Conservation (phyloP, 2,329 filamentous ascomycete species). For the Penicillium sp. region DNA sequence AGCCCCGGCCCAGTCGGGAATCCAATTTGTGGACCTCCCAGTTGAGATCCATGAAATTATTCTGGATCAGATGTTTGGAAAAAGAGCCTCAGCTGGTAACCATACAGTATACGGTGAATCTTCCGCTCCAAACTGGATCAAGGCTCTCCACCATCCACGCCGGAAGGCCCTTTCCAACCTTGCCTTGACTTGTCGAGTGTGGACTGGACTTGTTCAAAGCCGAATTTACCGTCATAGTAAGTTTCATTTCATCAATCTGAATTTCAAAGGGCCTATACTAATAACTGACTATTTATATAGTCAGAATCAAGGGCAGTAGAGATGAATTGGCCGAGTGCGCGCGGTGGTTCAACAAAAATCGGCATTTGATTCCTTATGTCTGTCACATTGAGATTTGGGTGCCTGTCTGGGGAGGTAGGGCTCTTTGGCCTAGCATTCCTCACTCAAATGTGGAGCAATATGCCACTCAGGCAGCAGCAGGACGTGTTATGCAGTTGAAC, state of each 20-base stretch:
- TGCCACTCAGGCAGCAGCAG: background rate
- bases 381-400: conserved; percentile 77
- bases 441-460: background rate
- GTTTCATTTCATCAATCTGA: conserved; percentile 10
- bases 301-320: conserved; percentile 70
- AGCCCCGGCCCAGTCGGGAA: conserved; percentile 1
- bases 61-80: conserved; percentile 68
- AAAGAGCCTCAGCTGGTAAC: conserved; percentile 57
- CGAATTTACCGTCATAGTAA: conserved; percentile 67
- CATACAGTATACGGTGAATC: conserved; percentile 53
- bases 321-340: conserved; percentile 61
- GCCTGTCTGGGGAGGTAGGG: conserved; percentile 64
- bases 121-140: conserved; percentile 59
- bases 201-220: conserved; percentile 67
- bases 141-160: conserved; percentile 64
- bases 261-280: background rate
- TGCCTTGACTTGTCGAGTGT: conserved; percentile 58
- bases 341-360: conserved; percentile 58
- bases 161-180: conserved; percentile 66
- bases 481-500: background rate
- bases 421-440: conserved; percentile 43
- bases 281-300: conserved; percentile 21
- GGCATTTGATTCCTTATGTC: conserved; percentile 62
- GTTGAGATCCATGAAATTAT: conserved; percentile 71
- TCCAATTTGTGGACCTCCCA: conserved; percentile 51